phyloP scores from a whole-genome alignment of 257 asterid genomes.

The Prunella vulgaris region DNA sequence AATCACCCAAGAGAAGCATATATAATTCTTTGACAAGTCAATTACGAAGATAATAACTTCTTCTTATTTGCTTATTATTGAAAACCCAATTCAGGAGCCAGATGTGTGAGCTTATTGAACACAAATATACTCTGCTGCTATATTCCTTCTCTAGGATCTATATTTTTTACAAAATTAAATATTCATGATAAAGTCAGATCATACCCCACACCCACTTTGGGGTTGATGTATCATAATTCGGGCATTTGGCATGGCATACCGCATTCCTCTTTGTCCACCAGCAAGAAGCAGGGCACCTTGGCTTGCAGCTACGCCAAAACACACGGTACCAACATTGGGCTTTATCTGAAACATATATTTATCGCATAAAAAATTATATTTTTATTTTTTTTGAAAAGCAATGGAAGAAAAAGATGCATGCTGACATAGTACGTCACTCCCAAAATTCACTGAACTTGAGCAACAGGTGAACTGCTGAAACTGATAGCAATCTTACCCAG shows the following conservation, averaged over 20 bases:
- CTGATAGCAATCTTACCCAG: slow-evolving; percentile 59
- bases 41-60: background rate
- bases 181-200: slow-evolving; percentile 16
- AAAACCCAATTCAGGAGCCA: background rate
- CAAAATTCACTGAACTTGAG: slow-evolving; percentile 18
- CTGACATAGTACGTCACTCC: background rate
- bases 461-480: slow-evolving; percentile 1
- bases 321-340: slow-evolving; percentile 95
- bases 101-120: background rate
- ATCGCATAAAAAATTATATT: slow-evolving; percentile 11
- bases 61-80: background rate
- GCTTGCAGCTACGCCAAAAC: slow-evolving; percentile 96
- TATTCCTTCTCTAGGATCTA: slow-evolving; percentile 9
- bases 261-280: slow-evolving; percentile 98
- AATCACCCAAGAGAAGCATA: background rate
- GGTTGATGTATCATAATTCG: slow-evolving; percentile 98
- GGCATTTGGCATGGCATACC: slow-evolving; percentile 96
- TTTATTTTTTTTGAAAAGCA: slow-evolving; percentile 7
- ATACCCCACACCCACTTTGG: slow-evolving; percentile 93
- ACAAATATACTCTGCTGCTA: background rate
- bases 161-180: slow-evolving; percentile 3
- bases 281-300: slow-evolving; percentile 97
- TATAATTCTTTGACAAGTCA: background rate
- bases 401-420: slow-evolving; percentile 6
- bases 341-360: slow-evolving; percentile 56